Conservation (phyloP, 805 yeast species). For the Starmerella etchellsii region DNA sequence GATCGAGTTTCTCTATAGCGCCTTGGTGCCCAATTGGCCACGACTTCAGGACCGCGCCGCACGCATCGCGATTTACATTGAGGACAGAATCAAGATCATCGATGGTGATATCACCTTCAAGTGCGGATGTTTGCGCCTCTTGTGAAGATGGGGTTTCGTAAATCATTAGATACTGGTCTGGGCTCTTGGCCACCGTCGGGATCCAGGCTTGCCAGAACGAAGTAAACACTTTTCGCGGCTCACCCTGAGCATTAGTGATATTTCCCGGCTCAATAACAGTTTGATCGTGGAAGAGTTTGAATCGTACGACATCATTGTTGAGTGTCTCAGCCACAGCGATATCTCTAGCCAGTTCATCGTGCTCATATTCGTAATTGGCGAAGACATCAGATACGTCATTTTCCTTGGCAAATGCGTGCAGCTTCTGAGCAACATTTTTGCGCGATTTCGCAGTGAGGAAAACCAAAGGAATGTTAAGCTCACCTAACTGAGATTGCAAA, state of each 20-base stretch:
- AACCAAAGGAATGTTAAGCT: slow-evolving; percentile 30
- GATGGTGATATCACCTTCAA: not conserved
- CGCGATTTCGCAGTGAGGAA: slow-evolving; percentile 2
- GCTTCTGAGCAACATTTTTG: slow-evolving; percentile 1
- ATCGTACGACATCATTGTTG: slow-evolving; percentile 18
- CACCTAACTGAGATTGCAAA: slow-evolving; percentile 26
- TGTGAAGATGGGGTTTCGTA: slow-evolving; percentile 2
- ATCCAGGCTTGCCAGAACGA: slow-evolving; percentile 35
- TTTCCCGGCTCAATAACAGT: slow-evolving; percentile 34
- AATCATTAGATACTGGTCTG: slow-evolving; percentile 2
- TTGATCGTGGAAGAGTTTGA: slow-evolving; percentile 30
- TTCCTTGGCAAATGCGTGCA: slow-evolving; percentile 22
- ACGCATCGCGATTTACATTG: not conserved
- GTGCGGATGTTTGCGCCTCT: not conserved
- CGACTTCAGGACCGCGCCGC: slow-evolving; percentile 6
- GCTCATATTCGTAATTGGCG: slow-evolving; percentile 34
- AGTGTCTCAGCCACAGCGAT: slow-evolving; percentile 18
- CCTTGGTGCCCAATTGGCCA: slow-evolving; percentile 30
- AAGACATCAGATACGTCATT: slow-evolving; percentile 25
- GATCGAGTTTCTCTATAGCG: slow-evolving; percentile 21
- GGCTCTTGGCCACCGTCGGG: slow-evolving; percentile 22
- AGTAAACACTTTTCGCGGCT: slow-evolving; percentile 34
- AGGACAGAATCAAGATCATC: slow-evolving; percentile 9
- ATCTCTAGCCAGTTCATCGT: slow-evolving; percentile 33
- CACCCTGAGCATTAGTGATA: slow-evolving; percentile 29